Conservation (phyloP, 208 protist genomes). For the Tritrichomonas musculus region DNA sequence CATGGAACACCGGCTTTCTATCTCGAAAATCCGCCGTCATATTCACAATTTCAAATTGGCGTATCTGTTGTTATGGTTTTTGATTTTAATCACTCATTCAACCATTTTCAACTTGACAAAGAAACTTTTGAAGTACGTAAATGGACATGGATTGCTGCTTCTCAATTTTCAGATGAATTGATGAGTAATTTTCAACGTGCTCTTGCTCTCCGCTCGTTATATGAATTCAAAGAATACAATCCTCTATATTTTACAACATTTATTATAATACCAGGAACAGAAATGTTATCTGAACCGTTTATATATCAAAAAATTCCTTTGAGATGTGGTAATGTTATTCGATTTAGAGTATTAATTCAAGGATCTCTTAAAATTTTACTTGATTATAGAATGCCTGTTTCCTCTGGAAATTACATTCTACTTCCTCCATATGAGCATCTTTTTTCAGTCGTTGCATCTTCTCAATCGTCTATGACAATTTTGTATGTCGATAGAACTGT, state of each 20-base stretch:
- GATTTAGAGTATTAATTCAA: background rate
- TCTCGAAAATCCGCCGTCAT: background rate
- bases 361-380: background rate
- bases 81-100: background rate
- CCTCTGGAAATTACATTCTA: background rate
- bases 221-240: background rate
- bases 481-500: background rate
- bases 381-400: background rate
- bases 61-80: background rate
- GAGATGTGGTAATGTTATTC: background rate
- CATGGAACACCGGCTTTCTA: background rate
- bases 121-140: background rate
- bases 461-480: background rate
- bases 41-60: background rate
- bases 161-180: background rate
- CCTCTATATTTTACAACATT: conserved; percentile 7
- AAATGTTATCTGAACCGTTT: background rate
- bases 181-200: background rate
- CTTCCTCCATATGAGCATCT: background rate
- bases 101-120: background rate
- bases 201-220: background rate
- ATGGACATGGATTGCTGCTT: background rate
- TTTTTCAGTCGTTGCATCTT: background rate
- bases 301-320: background rate
- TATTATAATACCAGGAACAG: background rate